These are phyloP conservation scores for Quercus lobata DNA, from an alignment of 331 rosid species.

Conservation along the genomic window DNA sequence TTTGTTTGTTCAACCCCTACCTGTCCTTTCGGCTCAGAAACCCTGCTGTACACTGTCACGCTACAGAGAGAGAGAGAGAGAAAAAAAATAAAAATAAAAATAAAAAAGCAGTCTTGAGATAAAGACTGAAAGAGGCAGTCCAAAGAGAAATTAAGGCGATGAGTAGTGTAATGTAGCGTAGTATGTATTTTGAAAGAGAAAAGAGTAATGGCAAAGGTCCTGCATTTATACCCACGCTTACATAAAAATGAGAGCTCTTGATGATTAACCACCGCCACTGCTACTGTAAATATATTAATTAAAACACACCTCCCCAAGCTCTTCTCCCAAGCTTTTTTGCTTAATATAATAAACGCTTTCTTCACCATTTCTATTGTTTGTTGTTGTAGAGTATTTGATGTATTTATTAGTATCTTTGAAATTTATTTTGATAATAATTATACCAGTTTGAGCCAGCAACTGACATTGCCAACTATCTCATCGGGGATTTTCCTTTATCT, in stretches of 20 bases:
- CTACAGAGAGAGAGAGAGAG: not conserved
- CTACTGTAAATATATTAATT: conserved; percentile 35
- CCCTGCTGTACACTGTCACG: conserved; percentile 40
- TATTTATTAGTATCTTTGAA: conserved; percentile 18
- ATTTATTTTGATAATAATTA: conserved; percentile 29
- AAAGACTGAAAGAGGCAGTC: not conserved
- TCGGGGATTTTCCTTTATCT: conserved; percentile 36
- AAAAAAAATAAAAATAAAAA: conserved; percentile 11
- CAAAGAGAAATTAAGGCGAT: conserved; percentile 8
- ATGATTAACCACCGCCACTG: conserved; percentile 98
- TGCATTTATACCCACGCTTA: conserved; percentile 81
- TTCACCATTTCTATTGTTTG: conserved; percentile 13
- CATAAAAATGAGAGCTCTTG: conserved; percentile 82
- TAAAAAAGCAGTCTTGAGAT: conserved; percentile 3
- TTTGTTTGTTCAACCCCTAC: conserved; percentile 31
- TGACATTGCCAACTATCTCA: conserved; percentile 77
- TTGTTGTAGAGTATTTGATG: not conserved
- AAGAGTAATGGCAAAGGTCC: conserved; percentile 24
- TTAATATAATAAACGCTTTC: not conserved
- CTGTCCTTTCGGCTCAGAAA: conserved; percentile 35
- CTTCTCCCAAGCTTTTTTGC: conserved; percentile 23
- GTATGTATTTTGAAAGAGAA: conserved; percentile 14
- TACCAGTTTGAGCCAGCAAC: conserved; percentile 57
- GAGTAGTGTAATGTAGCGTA: not conserved
- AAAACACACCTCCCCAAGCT: conserved; percentile 25